Percentiles rank a stretch among this genome's conserved stretches.
Conservation (phyloP, 371 early-diverging fungal genomes). For the Catenaria anguillulae region DNA sequence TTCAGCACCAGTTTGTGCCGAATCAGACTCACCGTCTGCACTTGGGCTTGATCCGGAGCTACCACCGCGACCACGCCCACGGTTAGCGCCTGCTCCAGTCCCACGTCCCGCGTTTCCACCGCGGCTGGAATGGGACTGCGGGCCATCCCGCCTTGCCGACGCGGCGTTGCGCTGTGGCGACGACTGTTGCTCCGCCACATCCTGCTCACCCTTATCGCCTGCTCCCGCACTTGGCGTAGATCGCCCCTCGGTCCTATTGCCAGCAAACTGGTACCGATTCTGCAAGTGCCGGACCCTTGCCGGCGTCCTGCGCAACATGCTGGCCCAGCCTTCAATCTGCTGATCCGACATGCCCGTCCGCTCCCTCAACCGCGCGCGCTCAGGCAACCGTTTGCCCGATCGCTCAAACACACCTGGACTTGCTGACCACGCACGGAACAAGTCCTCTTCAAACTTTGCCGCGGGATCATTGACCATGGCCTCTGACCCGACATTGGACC, state of each 20-base stretch:
- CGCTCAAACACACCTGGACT: slow-evolving; percentile 44
- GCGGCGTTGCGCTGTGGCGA: too few species aligned
- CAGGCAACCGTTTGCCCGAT: slow-evolving; percentile 39
- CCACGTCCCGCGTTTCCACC: not conserved
- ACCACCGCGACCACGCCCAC: not conserved
- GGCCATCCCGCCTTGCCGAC: not conserved
- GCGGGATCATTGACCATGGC: too few species aligned
- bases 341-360: slow-evolving; percentile 69
- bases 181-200: too few species aligned
- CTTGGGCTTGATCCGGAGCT: not conserved
- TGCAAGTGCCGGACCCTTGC: too few species aligned
- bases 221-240: too few species aligned
- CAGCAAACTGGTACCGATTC: too few species aligned
- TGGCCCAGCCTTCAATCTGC: slow-evolving; percentile 84
- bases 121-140: too few species aligned
- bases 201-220: too few species aligned
- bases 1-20: too few species aligned
- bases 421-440: slow-evolving; percentile 29
- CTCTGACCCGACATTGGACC: too few species aligned
- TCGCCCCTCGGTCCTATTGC: too few species aligned
- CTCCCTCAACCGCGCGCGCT: slow-evolving; percentile 40
- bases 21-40: too few species aligned
- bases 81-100: not conserved
- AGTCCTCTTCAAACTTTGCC: not conserved
- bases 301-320: slow-evolving; percentile 41